Base-by-base conservation (phyloP, 106 monocot species). In the Apostasia shenzhenica region DNA sequence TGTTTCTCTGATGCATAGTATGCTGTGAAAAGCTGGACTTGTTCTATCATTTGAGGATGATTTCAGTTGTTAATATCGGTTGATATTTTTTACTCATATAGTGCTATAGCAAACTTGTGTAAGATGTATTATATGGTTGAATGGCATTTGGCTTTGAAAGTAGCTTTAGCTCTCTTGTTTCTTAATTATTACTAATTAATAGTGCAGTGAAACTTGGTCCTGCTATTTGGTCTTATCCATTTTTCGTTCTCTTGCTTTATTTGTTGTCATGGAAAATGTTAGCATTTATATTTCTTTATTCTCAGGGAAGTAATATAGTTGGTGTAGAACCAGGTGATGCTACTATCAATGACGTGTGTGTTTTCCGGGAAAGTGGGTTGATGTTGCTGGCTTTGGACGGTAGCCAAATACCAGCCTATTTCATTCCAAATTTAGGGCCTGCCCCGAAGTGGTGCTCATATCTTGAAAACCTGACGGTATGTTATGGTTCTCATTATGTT, bases 401-500 rank as follows among this genome's bases (percentile, higher is more conserved):
- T 52, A 83, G 92, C 55, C 88, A 89, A 66, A 97, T 97, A 59
- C 82, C 95, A 63, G 84, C 92, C 10, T 86, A 86, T 75, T 97
- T 92, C 49, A 72, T 97, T 61, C 95, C 95, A 76, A 80, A 81
- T 59, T 70, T 97, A 46, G 95, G 95, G 39, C 89, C 92, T 72
- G 95, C 95, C 41, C 92, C 95, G 2, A 97, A 89, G 72, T 97
- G 95, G 95, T 89, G 84, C 64, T 81, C 92, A 52, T 73, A 86
- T 56, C 86, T 97, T 61, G 95, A 97, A 66, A 86, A 84, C 58
- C 63, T 87, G 45, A 92, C 92, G 70, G 95, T 97, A 45, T 55
- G 74, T 59, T 42, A 42, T 3, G 41, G 48, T 55, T 60, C 14
- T 73, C 9, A 37, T 47, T 42, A 14, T 52, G 46, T 43, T 67